Percentiles rank a stretch among this genome's conserved stretches.
Conservation (phyloP, 108 stramenopile genomes). For the Fistulifera solaris region DNA sequence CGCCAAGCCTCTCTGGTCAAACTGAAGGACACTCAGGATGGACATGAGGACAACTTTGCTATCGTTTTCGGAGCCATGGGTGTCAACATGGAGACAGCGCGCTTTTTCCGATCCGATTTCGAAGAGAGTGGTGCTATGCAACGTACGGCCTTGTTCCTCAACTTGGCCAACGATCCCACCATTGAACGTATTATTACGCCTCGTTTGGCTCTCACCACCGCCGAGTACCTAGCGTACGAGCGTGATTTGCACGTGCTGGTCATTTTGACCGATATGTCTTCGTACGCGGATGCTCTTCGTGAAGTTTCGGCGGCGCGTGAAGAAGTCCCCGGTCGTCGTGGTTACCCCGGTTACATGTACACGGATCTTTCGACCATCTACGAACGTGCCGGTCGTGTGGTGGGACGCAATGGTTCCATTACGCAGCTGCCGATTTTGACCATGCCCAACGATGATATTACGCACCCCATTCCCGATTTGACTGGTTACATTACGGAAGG, state of each 20-base stretch:
- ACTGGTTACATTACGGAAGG: slow-evolving; percentile 99
- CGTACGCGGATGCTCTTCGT: slow-evolving; percentile 99
- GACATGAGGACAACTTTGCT: slow-evolving; percentile 99
- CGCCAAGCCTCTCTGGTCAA: slow-evolving; percentile 97
- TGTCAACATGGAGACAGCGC: slow-evolving; percentile 99
- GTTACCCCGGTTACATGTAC: slow-evolving; percentile 99
- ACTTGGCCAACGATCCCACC: slow-evolving; percentile 99
- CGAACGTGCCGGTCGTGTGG: slow-evolving; percentile 98
- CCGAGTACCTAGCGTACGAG: slow-evolving; percentile 99
- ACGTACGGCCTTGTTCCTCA: slow-evolving; percentile 96
- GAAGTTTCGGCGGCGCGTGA: slow-evolving; percentile 99
- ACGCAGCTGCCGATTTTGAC: slow-evolving; percentile 99
- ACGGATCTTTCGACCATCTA: slow-evolving; percentile 99
- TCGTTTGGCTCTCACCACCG: slow-evolving; percentile 96
- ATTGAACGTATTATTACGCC: slow-evolving; percentile 99
- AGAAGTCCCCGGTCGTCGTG: slow-evolving; percentile 99
- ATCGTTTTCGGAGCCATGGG: slow-evolving; percentile 99
- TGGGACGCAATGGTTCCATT: slow-evolving; percentile 97
- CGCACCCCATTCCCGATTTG: slow-evolving; percentile 99
- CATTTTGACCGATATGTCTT: slow-evolving; percentile 99
- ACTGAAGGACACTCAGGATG: slow-evolving; percentile 93
- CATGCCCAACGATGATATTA: slow-evolving; percentile 99
- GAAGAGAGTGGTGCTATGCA: slow-evolving; percentile 98
- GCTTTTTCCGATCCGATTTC: slow-evolving; percentile 98
- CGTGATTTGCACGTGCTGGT: slow-evolving; percentile 98